Base-by-base conservation (phyloP, 2,329 filamentous ascomycete species). In the Colletotrichum sp. region DNA sequence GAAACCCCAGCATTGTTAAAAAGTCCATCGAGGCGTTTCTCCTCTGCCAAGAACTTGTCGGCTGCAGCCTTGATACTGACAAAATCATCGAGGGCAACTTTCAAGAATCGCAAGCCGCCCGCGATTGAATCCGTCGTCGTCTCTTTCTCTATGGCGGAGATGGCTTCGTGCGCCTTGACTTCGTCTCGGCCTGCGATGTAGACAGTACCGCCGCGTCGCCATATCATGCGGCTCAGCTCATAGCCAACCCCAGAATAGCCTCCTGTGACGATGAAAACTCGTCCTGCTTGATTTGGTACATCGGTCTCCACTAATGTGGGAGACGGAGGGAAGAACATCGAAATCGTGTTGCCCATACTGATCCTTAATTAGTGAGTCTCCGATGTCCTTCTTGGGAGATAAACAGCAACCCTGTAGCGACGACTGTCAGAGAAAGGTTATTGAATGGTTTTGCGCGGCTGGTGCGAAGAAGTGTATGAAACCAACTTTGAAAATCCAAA, bases 191-290 rank as follows among this genome's bases (percentile, higher is more conserved):
- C 86, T 6, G 88, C 88, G 24, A 91, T 80, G 79, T 91, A 91
- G 52, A 92, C 86, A 3, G 84, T 89, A 30, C 82, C 89, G 74
- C 89, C 86, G 13, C 84, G 85, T 5, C 81, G 79, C 80, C 91
- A 92, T 6, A 92, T 84, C 6, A 91, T 86, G 55, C 85, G 85
- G 62, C 81, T 83, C 6, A 91, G 83, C 78, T 90, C 88, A 59
- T 85, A 83, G 8, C 89, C 89, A 12, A 90, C 83, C 18, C 81
- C 81, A 1, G 78, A 75, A 24, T 79, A 79, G 26, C 76, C 77
- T 18, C 81, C 80, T 2, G 90, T 91, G 8, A 92, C 85, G 48
- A 91, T 86, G 70, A 80, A 80, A 12, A 82, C 80, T 44, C 65
- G 65, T 1, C 65, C 44, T n/a, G 26, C 18, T 48, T 68, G 44